phyloP scores from a whole-genome alignment of 2,329 filamentous ascomycete species.

The Dothiorella sarmentorum region DNA sequence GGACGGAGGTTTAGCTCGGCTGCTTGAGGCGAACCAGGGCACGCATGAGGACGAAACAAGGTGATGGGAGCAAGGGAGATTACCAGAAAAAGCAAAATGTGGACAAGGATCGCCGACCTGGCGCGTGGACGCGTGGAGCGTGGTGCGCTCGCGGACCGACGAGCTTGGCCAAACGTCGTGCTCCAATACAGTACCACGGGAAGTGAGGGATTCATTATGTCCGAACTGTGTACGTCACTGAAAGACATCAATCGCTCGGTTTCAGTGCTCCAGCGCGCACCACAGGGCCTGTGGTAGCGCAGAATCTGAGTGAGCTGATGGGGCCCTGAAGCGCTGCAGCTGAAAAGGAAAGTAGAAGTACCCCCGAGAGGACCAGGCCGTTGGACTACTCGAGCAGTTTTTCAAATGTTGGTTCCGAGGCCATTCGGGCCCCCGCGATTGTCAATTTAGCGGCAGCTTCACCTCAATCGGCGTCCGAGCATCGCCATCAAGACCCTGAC shows the following conservation, averaged over 20 bases:
- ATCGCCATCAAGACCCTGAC: constrained; percentile 1
- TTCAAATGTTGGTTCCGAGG: background rate
- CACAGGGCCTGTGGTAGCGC: background rate
- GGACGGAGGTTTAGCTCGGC: background rate
- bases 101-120: background rate
- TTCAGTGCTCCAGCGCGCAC: background rate
- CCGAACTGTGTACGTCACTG: background rate
- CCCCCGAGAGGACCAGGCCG: background rate
- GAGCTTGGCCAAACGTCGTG: constrained; percentile 3
- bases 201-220: constrained; percentile 12
- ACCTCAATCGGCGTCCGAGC: background rate
- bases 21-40: background rate
- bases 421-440: constrained; percentile 7
- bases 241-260: background rate
- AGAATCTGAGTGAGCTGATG: constrained; percentile 6
- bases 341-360: background rate
- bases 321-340: background rate
- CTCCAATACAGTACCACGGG: background rate
- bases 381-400: background rate
- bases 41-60: background rate
- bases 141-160: background rate
- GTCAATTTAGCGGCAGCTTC: background rate
- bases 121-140: constrained; percentile 4
- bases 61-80: constrained; percentile 5
- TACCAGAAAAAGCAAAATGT: constrained; percentile 2